Percentiles rank a stretch among this genome's conserved stretches.
These are phyloP conservation scores for Penicillium fimorum DNA, from an alignment of 495 filamentous ascomycete genomes.

Conservation along the genomic window DNA sequence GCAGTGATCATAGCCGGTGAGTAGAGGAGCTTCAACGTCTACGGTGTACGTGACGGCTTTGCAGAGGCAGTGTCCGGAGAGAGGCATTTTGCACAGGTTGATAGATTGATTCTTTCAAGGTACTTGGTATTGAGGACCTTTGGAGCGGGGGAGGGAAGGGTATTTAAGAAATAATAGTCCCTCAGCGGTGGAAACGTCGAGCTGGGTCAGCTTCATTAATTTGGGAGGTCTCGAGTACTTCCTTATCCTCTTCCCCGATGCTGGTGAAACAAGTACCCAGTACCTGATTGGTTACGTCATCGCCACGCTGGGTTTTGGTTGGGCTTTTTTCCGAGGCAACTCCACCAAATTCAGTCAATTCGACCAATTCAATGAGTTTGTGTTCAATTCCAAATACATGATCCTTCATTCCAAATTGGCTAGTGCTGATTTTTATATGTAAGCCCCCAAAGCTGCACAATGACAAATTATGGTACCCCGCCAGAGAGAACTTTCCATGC, in stretches of 20 bases:
- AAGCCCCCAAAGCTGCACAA: slow-evolving; percentile 7
- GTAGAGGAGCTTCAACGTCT: slow-evolving; percentile 51
- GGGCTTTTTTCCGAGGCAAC: neutral
- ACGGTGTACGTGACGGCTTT: slow-evolving; percentile 63
- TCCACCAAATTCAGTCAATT: neutral
- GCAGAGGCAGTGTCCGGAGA: slow-evolving; percentile 70
- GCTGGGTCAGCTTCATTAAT: neutral
- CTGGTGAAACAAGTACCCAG: neutral
- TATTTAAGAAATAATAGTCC: slow-evolving; percentile 31
- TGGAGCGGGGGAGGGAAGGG: slow-evolving; percentile 9
- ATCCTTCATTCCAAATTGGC: slow-evolving; percentile 2
- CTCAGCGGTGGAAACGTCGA: neutral
- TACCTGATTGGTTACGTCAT: slow-evolving; percentile 1
- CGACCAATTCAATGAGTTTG: neutral
- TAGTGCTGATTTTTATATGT: neutral
- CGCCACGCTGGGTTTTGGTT: neutral
- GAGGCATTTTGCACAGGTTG: slow-evolving; percentile 50
- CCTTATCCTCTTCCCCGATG: neutral
- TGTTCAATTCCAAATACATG: neutral
- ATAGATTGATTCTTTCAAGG: slow-evolving; percentile 32
- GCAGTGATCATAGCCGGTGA: slow-evolving; percentile 67
- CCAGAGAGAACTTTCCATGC: slow-evolving; percentile 1
- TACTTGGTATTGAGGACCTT: slow-evolving; percentile 36
- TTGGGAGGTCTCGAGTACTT: neutral
- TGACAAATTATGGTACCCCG: slow-evolving; percentile 15